Percentiles rank a stretch among this genome's conserved stretches.
Conservation (phyloP, 495 filamentous ascomycete genomes). For the Lasiosphaeriaceae sp. region DNA sequence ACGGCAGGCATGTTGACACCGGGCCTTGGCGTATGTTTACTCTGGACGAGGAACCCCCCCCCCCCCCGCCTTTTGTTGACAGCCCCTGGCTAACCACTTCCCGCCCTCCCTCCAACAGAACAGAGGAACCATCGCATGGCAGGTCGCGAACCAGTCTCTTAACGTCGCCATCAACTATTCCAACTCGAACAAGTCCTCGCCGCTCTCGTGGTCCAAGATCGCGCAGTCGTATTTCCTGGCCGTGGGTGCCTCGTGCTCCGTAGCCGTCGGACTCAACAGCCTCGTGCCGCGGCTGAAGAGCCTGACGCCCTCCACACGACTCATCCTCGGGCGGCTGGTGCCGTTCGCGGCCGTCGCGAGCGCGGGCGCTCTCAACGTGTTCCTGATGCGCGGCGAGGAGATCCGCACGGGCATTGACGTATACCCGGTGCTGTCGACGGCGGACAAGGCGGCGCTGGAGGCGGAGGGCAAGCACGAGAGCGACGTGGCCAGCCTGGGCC, state of each 20-base stretch:
- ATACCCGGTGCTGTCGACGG: constrained; percentile 66
- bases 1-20: constrained; percentile 98
- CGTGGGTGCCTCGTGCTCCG: constrained; percentile 86
- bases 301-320: constrained; percentile 65
- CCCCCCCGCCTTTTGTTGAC: constrained; percentile 12
- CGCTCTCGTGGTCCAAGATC: constrained; percentile 73
- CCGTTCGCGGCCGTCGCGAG: constrained; percentile 93
- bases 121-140: constrained; percentile 86
- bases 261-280: constrained; percentile 87
- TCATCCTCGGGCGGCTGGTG: constrained; percentile 76
- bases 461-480: constrained; percentile 49
- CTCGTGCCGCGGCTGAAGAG: constrained; percentile 80
- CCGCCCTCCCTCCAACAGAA: constrained; percentile 48
- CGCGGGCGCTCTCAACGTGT: constrained; percentile 88
- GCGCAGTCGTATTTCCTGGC: constrained; percentile 87
- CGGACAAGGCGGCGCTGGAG: constrained; percentile 49
- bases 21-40: constrained; percentile 57
- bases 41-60: too few species aligned
- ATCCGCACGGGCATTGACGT: constrained; percentile 91
- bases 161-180: constrained; percentile 96
- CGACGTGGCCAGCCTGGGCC: constrained; percentile 67
- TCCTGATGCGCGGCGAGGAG: constrained; percentile 96
- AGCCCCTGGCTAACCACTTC: background rate
- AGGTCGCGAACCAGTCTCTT: constrained; percentile 93
- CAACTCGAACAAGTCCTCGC: constrained; percentile 95